Evolutionary conservation across 306 rosid species (phyloP).

Genomic region (Inga laurina): DNA sequence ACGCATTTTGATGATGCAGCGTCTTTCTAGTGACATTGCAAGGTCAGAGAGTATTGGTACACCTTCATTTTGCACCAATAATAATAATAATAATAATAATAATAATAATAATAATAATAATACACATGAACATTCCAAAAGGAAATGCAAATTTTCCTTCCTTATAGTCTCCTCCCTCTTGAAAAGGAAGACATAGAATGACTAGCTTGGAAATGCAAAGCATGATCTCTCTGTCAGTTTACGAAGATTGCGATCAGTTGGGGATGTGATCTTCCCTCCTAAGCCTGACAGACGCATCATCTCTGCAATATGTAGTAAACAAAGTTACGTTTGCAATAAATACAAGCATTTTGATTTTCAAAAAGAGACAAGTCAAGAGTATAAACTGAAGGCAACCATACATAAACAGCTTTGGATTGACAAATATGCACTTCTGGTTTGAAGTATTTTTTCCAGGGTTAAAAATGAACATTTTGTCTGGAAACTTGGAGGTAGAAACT

Average conservation of each 20-base stretch:
- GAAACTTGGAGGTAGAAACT: constrained; percentile 6
- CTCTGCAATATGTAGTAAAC: constrained; percentile 55
- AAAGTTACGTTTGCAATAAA: constrained; percentile 31
- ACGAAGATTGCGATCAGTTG: constrained; percentile 50
- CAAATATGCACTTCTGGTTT: constrained; percentile 7
- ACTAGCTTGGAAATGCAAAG: constrained; percentile 41
- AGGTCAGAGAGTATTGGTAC: constrained; percentile 14
- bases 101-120: not conserved
- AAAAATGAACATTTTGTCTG: not conserved
- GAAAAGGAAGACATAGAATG: constrained; percentile 19
- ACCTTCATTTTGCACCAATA: constrained; percentile 19
- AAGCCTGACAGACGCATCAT: constrained; percentile 69
- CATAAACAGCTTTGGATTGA: not conserved
- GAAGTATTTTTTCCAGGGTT: not conserved
- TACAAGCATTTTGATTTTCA: constrained; percentile 15
- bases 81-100: not conserved
- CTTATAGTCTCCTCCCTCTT: not conserved
- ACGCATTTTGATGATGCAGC: constrained; percentile 30
- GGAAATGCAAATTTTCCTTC: constrained; percentile 40
- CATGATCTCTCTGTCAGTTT: constrained; percentile 38
- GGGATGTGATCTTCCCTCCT: constrained; percentile 69
- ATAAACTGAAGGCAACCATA: not conserved
- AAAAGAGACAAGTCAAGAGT: not conserved
- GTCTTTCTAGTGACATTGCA: constrained; percentile 37
- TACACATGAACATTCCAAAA: constrained; percentile 33